Conservation (phyloP, 2,329 filamentous ascomycete genomes). For the Rutstroemia sydowiana region DNA sequence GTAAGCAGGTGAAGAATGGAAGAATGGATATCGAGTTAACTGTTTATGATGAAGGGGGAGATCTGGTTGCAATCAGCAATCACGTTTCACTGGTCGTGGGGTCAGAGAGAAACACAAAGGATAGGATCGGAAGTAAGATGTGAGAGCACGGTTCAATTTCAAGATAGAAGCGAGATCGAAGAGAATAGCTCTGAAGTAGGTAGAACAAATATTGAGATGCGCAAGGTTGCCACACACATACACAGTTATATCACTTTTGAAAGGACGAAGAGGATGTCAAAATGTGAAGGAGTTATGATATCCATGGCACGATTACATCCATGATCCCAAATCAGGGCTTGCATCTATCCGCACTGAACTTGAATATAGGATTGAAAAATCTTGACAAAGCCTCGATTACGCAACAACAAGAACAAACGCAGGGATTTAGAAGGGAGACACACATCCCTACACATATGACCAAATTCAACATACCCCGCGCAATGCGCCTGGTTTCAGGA, state of each 20-base stretch:
- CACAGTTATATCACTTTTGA: not conserved
- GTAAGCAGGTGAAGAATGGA: slow-evolving; percentile 63
- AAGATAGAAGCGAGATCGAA: not conserved
- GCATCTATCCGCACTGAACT: not conserved
- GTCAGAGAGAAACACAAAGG: slow-evolving; percentile 50
- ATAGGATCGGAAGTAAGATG: slow-evolving; percentile 19
- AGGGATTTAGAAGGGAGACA: not conserved
- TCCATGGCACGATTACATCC: too few relatives aligned
- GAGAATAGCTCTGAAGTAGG: not conserved
- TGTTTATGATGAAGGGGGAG: slow-evolving; percentile 54
- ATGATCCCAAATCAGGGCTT: not conserved
- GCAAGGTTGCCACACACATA: not conserved
- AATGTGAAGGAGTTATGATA: not conserved
- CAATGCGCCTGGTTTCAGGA: too few relatives aligned
- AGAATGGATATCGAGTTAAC: slow-evolving; percentile 68
- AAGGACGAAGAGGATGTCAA: not conserved
- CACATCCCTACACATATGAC: not conserved
- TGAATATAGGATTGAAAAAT: not conserved
- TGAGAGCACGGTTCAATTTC: slow-evolving; percentile 6
- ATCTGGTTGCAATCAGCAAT: slow-evolving; percentile 60
- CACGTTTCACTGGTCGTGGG: slow-evolving; percentile 60
- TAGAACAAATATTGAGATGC: not conserved
- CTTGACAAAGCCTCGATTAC: not conserved
- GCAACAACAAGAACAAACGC: not conserved
- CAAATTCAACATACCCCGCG: not conserved